phyloP scores from a whole-genome alignment of 495 filamentous ascomycete species.

The Hypoxylon lenormandii region DNA sequence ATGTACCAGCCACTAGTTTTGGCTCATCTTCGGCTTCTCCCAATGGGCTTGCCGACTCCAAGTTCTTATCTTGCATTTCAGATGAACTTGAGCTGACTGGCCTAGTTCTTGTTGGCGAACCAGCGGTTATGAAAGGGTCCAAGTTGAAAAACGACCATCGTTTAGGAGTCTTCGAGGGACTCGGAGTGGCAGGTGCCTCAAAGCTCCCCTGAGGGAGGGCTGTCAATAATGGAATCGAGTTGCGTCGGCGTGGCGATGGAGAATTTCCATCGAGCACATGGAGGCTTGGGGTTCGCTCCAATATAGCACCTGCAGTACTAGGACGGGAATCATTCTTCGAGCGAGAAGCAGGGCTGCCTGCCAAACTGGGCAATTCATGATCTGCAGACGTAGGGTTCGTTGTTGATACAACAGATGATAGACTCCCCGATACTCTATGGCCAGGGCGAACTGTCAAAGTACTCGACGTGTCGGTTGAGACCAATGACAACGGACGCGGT shows the following conservation, averaged over 20 bases:
- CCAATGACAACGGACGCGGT: constrained; percentile 76
- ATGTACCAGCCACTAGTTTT: neutral
- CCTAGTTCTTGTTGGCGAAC: constrained; percentile 57
- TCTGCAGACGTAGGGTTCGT: constrained; percentile 54
- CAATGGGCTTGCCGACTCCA: constrained; percentile 17
- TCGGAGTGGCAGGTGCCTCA: constrained; percentile 53
- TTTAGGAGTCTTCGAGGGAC: constrained; percentile 60
- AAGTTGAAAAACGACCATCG: constrained; percentile 69
- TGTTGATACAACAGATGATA: constrained; percentile 70
- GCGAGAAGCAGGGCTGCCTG: constrained; percentile 47
- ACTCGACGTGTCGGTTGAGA: constrained; percentile 79
- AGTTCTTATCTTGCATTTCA: constrained; percentile 48
- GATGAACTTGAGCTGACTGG: constrained; percentile 56
- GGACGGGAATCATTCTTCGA: constrained; percentile 57
- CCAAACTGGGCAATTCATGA: constrained; percentile 49
- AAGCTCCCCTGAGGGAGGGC: constrained; percentile 49
- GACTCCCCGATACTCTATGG: constrained; percentile 72
- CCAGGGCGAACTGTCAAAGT: constrained; percentile 70
- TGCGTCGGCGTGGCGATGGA: constrained; percentile 57
- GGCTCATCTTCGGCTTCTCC: constrained; percentile 24
- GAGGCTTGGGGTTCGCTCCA: constrained; percentile 60
- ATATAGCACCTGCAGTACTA: constrained; percentile 65
- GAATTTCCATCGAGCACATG: constrained; percentile 50
- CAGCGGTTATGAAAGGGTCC: constrained; percentile 56
- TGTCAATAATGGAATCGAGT: constrained; percentile 64